Percentiles rank a stretch among this genome's conserved stretches.
These are phyloP conservation scores for Parmelia sp. DNA, from an alignment of 495 filamentous ascomycete genomes.

Conservation along the genomic window DNA sequence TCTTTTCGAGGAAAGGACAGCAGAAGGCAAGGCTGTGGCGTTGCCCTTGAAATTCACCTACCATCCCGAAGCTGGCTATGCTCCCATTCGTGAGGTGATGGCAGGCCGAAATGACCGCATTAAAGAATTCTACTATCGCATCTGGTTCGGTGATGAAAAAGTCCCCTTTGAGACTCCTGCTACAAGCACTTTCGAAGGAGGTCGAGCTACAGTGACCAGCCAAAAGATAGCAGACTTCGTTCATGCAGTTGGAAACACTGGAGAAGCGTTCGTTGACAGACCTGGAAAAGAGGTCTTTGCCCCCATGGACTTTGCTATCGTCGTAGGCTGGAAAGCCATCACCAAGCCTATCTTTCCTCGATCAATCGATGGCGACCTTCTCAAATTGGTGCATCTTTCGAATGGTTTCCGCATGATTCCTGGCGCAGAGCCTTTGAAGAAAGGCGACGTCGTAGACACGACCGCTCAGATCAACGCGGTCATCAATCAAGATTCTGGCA, in stretches of 20 bases:
- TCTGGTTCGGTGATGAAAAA: conserved; percentile 88
- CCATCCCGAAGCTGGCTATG: conserved; percentile 87
- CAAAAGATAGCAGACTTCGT: conserved; percentile 97
- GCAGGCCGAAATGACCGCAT: conserved; percentile 88
- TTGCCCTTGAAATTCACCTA: conserved; percentile 84
- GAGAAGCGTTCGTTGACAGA: conserved; percentile 95
- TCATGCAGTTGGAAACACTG: conserved; percentile 94
- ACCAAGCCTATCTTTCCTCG: conserved; percentile 97
- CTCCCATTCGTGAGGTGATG: conserved; percentile 94
- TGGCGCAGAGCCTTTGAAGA: conserved; percentile 87
- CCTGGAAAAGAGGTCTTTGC: conserved; percentile 92
- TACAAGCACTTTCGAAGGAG: conserved; percentile 82
- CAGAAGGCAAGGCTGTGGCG: conserved; percentile 66
- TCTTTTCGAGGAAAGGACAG: conserved; percentile 85
- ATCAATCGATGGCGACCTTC: conserved; percentile 86
- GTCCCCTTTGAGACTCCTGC: conserved; percentile 79
- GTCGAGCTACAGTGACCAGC: conserved; percentile 73
- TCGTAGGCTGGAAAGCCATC: conserved; percentile 98
- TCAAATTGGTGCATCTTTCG: conserved; percentile 91
- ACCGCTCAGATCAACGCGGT: conserved; percentile 96
- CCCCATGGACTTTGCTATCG: conserved; percentile 98
- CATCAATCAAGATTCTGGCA: conserved; percentile 95
- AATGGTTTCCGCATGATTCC: conserved; percentile 98
- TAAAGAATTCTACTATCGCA: conserved; percentile 94
- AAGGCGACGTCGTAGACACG: conserved; percentile 85